Conservation (phyloP, 2,329 filamentous ascomycete species). For the Pestalotiopsis fici region DNA sequence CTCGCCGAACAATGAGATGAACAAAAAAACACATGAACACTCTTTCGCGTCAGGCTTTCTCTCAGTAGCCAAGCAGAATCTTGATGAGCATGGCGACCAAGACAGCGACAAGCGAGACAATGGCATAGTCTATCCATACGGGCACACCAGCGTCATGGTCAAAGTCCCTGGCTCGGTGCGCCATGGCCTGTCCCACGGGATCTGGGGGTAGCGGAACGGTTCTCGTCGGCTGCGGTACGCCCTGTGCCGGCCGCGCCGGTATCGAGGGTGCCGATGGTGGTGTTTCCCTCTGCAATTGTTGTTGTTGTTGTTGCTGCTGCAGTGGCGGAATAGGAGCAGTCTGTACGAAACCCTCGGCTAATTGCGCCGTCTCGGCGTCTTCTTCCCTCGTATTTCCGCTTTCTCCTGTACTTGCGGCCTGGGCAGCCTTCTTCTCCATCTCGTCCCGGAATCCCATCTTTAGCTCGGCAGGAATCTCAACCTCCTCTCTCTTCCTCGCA, state of each 20-base stretch:
- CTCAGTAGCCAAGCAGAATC: conserved; percentile 38
- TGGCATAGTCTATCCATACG: conserved; percentile 80
- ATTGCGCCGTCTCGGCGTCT: conserved; percentile 44
- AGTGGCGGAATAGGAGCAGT: conserved; percentile 35
- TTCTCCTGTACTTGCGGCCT: conserved; percentile 4
- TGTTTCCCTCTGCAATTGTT: conserved; percentile 13
- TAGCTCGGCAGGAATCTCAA: conserved; percentile 55
- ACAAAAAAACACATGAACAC: not conserved
- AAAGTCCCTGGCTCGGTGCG: conserved; percentile 19
- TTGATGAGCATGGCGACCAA: conserved; percentile 71
- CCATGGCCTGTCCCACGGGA: conserved; percentile 14
- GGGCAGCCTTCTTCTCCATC: conserved; percentile 44
- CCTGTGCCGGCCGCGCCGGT: conserved; percentile 22
- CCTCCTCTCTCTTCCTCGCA: conserved; percentile 32
- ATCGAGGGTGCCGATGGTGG: conserved; percentile 16
- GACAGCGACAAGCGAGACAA: conserved; percentile 70
- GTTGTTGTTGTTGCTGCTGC: not conserved
- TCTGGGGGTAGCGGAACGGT: conserved; percentile 24
- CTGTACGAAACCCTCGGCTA: conserved; percentile 60
- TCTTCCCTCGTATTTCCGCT: conserved; percentile 21
- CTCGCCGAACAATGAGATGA: not conserved
- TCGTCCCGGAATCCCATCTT: conserved; percentile 75
- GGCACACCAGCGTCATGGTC: conserved; percentile 55
- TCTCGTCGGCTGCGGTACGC: conserved; percentile 27
- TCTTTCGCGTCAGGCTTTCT: conserved; percentile 7